These are phyloP conservation scores for Puccinia coronata DNA, from an alignment of 1,284 basidiomycete species.

Conservation along the genomic window DNA sequence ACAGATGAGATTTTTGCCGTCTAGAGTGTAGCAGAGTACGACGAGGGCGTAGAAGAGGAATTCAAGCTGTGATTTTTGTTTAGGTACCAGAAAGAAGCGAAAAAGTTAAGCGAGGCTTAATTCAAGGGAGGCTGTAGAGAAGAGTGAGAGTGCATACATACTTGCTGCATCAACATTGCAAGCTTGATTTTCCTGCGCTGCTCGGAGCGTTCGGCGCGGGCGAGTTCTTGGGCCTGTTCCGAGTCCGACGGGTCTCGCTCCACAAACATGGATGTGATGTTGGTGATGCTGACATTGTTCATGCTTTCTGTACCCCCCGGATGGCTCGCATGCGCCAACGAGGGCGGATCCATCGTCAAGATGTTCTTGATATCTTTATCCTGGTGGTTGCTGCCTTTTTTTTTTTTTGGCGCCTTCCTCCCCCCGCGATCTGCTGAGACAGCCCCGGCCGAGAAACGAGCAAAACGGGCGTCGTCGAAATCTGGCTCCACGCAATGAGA, in stretches of 20 bases:
- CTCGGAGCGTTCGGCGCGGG: neutral
- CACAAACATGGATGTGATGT: conserved; percentile 8
- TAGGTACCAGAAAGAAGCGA: neutral
- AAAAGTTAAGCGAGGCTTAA: too few relatives aligned
- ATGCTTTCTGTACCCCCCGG: too few relatives aligned
- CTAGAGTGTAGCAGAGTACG: conserved; percentile 23
- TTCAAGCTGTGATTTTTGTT: neutral
- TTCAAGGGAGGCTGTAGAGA: too few relatives aligned
- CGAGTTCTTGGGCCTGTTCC: neutral
- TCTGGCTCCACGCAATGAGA: too few relatives aligned
- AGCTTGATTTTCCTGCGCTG: conserved; percentile 13
- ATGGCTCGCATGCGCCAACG: too few relatives aligned
- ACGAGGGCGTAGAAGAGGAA: conserved; percentile 17
- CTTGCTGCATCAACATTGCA: conserved; percentile 33
- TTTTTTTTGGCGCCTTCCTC: too few relatives aligned
- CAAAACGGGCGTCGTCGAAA: neutral
- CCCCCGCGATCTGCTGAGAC: too few relatives aligned
- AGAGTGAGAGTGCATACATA: neutral
- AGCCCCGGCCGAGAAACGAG: neutral
- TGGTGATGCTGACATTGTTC: conserved; percentile 2
- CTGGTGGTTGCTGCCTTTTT: too few relatives aligned
- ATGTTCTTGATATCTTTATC: too few relatives aligned
- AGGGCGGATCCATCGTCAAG: neutral
- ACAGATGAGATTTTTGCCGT: conserved; percentile 34
- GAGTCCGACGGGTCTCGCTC: neutral